A percentile compares a stretch with the other conserved stretches of the same genome.
These are phyloP conservation scores for Cladosporium sphaerospermum DNA, from an alignment of 2,329 filamentous ascomycete species.

Conservation along the genomic window DNA sequence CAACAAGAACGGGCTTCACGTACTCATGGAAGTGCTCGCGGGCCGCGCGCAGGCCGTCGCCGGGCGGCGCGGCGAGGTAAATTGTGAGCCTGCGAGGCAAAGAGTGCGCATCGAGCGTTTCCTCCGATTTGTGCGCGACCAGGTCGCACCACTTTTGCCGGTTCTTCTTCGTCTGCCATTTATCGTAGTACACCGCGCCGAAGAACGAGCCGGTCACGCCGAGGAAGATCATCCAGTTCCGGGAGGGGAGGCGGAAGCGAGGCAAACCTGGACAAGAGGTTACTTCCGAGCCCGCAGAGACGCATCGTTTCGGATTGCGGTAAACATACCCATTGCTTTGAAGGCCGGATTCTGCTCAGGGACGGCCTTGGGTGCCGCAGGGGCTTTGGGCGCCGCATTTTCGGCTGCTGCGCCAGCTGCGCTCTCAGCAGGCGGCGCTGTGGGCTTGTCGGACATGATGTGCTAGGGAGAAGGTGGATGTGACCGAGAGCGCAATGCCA, in stretches of 20 bases:
- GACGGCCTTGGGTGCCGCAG: constrained; percentile 26
- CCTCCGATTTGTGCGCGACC: constrained; percentile 76
- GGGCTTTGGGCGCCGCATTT: constrained; percentile 11
- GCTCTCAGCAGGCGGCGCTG: constrained; percentile 3
- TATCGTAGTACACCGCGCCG: constrained; percentile 82
- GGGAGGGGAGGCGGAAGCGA: constrained; percentile 79
- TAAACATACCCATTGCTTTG: constrained; percentile 57
- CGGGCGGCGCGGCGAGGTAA: constrained; percentile 78
- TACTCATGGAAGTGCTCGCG: constrained; percentile 96
- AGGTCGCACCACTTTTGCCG: constrained; percentile 81
- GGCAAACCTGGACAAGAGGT: constrained; percentile 60
- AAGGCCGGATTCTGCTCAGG: constrained; percentile 63
- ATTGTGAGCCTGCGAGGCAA: constrained; percentile 81
- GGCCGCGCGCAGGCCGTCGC: constrained; percentile 74
- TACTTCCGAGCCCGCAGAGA: not conserved
- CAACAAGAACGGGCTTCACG: constrained; percentile 84
- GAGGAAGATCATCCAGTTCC: constrained; percentile 97
- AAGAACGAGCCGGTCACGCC: constrained; percentile 70
- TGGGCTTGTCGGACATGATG: constrained; percentile 8
- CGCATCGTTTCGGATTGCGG: not conserved
- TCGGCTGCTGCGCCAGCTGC: not conserved
- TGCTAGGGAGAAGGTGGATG: not conserved
- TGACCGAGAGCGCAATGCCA: not conserved
- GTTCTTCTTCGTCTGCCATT: constrained; percentile 76
- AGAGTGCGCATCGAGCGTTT: constrained; percentile 64